These are phyloP conservation scores for Melampsora occidentalis DNA, from an alignment of 1,284 basidiomycete genomes.

Conservation along the genomic window DNA sequence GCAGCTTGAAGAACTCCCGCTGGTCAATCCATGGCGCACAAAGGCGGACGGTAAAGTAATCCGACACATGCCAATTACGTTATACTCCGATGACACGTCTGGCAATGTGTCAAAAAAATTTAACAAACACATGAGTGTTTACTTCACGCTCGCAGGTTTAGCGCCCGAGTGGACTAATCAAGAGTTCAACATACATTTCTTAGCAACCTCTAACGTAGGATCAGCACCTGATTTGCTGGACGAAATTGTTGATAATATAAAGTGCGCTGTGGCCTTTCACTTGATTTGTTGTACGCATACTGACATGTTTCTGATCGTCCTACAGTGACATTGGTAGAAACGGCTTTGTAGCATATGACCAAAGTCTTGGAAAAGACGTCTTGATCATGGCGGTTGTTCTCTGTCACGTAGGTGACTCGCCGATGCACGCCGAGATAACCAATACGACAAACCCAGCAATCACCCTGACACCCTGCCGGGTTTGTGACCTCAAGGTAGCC, in stretches of 20 bases:
- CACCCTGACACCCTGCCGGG: background rate
- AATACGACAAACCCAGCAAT: slow-evolving; percentile 2
- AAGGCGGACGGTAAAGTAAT: too few species aligned
- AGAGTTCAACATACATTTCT: too few species aligned
- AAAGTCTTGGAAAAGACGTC: background rate
- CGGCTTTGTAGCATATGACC: slow-evolving; percentile 13
- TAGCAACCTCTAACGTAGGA: too few species aligned
- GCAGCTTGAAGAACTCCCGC: too few species aligned
- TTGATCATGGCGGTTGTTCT: background rate
- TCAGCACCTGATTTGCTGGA: background rate
- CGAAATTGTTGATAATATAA: background rate
- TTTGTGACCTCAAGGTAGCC: background rate
- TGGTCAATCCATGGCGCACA: too few species aligned
- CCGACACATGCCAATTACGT: too few species aligned
- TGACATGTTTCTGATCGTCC: too few species aligned
- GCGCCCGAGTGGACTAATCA: too few species aligned
- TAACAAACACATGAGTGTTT: too few species aligned
- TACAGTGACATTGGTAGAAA: background rate
- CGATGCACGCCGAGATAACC: slow-evolving; percentile 15
- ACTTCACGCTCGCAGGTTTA: too few species aligned
- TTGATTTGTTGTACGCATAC: background rate
- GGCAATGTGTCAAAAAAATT: too few species aligned
- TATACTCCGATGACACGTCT: too few species aligned
- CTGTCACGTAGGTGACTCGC: background rate
- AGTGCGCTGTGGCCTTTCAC: background rate